phyloP scores from a whole-genome alignment of 2,329 filamentous ascomycete genomes.

The Phoma herbarum region DNA sequence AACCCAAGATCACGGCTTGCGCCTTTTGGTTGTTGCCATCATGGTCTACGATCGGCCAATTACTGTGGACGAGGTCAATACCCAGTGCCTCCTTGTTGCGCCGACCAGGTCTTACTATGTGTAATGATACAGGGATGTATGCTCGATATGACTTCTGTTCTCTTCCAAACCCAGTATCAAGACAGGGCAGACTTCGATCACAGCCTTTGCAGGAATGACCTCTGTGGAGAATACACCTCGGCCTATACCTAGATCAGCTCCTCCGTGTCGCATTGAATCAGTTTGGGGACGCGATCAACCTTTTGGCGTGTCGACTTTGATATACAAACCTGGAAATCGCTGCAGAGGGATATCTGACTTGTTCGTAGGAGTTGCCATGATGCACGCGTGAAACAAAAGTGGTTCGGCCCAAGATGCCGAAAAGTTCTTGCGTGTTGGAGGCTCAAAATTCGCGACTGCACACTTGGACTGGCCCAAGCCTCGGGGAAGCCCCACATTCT shows the following conservation, averaged over 20 bases:
- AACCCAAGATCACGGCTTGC: constrained; percentile 64
- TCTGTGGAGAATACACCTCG: constrained; percentile 62
- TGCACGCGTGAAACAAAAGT: background rate
- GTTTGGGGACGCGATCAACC: constrained; percentile 35
- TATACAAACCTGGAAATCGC: constrained; percentile 54
- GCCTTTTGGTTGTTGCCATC: constrained; percentile 48
- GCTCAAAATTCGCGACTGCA: constrained; percentile 16
- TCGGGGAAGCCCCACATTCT: constrained; percentile 21
- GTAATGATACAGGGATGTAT: constrained; percentile 64
- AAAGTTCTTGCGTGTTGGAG: background rate
- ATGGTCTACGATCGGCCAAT: constrained; percentile 52
- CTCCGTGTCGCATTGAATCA: background rate
- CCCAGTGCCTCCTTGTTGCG: background rate
- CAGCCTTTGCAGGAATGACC: constrained; percentile 57
- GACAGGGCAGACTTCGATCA: constrained; percentile 63
- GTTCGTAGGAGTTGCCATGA: constrained; percentile 18
- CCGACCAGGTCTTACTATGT: constrained; percentile 57
- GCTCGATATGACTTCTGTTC: constrained; percentile 59
- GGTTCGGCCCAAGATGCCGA: background rate
- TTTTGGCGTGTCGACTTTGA: constrained; percentile 62
- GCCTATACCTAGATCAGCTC: constrained; percentile 48
- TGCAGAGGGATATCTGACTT: constrained; percentile 46
- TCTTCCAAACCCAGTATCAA: constrained; percentile 59
- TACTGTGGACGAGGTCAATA: constrained; percentile 39
- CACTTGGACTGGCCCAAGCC: constrained; percentile 2